These are phyloP conservation scores for Brassica balearica DNA, from an alignment of 441 rosid species.

Conservation along the genomic window DNA sequence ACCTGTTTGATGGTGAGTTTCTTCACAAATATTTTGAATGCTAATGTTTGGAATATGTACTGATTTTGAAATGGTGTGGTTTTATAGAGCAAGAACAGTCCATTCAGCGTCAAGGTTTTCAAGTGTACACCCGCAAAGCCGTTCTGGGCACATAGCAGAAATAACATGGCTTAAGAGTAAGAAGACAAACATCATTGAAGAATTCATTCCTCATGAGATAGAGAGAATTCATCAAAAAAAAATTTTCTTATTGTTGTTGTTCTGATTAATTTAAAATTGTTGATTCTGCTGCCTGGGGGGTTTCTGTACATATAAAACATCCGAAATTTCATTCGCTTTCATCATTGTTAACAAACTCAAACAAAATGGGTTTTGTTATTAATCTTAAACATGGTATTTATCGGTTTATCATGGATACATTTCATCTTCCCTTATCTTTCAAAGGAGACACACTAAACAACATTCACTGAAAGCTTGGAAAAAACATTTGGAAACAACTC, in stretches of 20 bases:
- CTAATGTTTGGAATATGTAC: not conserved
- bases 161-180: slow-evolving; percentile 50
- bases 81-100: slow-evolving; percentile 82
- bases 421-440: too few species aligned
- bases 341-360: slow-evolving; percentile 36
- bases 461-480: too few species aligned
- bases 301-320: slow-evolving; percentile 41
- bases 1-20: slow-evolving; percentile 71
- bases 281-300: slow-evolving; percentile 31
- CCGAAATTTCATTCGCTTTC: slow-evolving; percentile 35
- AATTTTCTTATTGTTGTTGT: slow-evolving; percentile 26
- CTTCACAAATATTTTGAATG: not conserved
- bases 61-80: slow-evolving; percentile 20
- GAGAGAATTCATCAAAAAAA: slow-evolving; percentile 12
- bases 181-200: slow-evolving; percentile 20
- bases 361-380: slow-evolving; percentile 29
- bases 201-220: not conserved
- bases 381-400: slow-evolving; percentile 21
- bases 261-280: slow-evolving; percentile 29
- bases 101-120: slow-evolving; percentile 69
- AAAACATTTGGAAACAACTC: too few species aligned
- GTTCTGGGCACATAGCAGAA: slow-evolving; percentile 61
- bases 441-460: too few species aligned
- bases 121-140: slow-evolving; percentile 74
- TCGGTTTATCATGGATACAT: not conserved